phyloP scores from a whole-genome alignment of 75 land plant species.

The Pinus albicaulis region DNA sequence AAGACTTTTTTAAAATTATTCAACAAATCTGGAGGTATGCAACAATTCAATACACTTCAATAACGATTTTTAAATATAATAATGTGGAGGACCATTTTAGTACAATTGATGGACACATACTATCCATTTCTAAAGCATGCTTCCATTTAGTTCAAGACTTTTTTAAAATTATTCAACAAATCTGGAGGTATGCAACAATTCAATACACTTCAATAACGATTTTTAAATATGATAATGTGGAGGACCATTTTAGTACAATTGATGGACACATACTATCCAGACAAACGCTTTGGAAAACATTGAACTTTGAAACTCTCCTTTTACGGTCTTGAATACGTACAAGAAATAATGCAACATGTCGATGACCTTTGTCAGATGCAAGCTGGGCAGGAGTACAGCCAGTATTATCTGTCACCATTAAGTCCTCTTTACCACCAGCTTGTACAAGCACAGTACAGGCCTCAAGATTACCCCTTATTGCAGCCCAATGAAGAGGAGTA shows the following conservation, averaged over 20 bases:
- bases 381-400: conserved; percentile 92
- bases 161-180: neutral
- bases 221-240: neutral
- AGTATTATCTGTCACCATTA: conserved; percentile 77
- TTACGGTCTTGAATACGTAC: conserved; percentile 49
- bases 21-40: neutral
- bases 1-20: neutral
- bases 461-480: conserved; percentile 94
- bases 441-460: conserved; percentile 99
- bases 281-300: neutral
- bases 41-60: neutral
- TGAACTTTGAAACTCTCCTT: neutral
- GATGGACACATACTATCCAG: neutral
- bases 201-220: neutral
- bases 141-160: neutral
- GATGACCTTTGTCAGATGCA: conserved; percentile 95
- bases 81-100: neutral
- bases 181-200: neutral
- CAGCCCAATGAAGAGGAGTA: conserved; percentile 99
- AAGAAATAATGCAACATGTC: conserved; percentile 99
- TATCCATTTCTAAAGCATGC: neutral
- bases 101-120: neutral
- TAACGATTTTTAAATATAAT: neutral
- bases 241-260: neutral
- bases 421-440: conserved; percentile 89